Evolutionary conservation across 2,329 filamentous ascomycete species (phyloP).

Genomic region (Trichoderma sp.): DNA sequence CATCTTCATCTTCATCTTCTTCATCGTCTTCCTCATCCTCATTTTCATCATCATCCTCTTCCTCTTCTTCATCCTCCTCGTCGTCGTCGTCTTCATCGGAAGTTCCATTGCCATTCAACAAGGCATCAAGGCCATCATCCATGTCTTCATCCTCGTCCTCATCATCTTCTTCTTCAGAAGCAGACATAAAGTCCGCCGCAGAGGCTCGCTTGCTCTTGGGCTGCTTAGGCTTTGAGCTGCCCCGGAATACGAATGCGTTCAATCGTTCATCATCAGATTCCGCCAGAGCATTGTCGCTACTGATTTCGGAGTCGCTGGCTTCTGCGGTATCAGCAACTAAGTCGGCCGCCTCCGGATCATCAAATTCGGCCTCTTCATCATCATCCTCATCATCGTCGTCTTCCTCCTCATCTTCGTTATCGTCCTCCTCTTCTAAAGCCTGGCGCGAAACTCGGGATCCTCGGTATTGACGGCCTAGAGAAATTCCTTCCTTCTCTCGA

Average conservation of each 20-base stretch:
- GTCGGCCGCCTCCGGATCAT: conserved; percentile 56
- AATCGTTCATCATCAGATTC: conserved; percentile 83
- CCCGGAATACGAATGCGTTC: conserved; percentile 65
- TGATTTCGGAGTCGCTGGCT: conserved; percentile 60
- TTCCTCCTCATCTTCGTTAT: conserved; percentile 50
- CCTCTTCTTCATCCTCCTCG: conserved; percentile 38
- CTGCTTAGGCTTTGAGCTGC: conserved; percentile 52
- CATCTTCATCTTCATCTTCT: conserved; percentile 32
- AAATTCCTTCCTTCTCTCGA: conserved; percentile 65
- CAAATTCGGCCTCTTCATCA: conserved; percentile 47
- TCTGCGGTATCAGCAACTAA: conserved; percentile 50
- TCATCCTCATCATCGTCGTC: conserved; percentile 49
- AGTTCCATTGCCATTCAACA: conserved; percentile 33
- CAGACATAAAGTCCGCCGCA: conserved; percentile 59
- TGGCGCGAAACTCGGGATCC: conserved; percentile 73
- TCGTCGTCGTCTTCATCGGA: conserved; percentile 37
- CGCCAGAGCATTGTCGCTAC: conserved; percentile 69
- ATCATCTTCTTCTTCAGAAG: conserved; percentile 43
- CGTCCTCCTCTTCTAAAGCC: conserved; percentile 58
- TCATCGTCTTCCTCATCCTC: conserved; percentile 28
- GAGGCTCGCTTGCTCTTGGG: conserved; percentile 43
- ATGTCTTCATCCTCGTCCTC: conserved; percentile 40
- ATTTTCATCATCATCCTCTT: conserved; percentile 37
- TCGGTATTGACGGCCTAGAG: conserved; percentile 76
- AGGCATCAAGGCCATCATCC: conserved; percentile 38